Base-by-base conservation (phyloP, 371 early-diverging fungal species). In the Saksenaea vasiformis region DNA sequence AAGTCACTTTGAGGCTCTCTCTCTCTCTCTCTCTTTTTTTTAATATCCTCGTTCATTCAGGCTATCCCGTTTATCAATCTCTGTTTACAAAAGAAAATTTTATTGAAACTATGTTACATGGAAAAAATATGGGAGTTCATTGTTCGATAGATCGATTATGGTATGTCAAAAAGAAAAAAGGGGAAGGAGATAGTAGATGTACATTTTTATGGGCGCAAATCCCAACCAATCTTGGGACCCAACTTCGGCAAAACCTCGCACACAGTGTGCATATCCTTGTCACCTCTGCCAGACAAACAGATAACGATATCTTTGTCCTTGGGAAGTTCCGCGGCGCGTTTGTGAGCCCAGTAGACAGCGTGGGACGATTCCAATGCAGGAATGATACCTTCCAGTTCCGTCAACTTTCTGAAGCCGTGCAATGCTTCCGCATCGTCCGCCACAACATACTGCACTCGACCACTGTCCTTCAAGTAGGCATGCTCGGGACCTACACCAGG, bases 401-500 rank as follows among this genome's bases (percentile, higher is more conserved):
- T 87, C 60, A 98, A 77, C 26, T 76, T 67, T 39, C 93, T 89
- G 86, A 98, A 95, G 37, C 97, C 98, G 61, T 85, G 84, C 74
- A 98, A 72, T 28, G 95, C 91, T 68, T 97, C 87, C 15, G 85
- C 86, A 67, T 98, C 97, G 22, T 92, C 90, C 62, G 90, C 95
- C 13, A 90, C 88, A 24, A 85, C 71, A 70, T 97, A 96, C 65
- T 94, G 85, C 44, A 93, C 98, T 41, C 98, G 85, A 17, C 90
- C 90, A 47, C 84, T 81, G 69, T 93, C 92, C 79, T 95, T 93
- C 66, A 98, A 85, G 83, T 85, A 95, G 28, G 97, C 89, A 72
- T 96, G 97, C 73, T 98, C 98, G 22, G 98, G 98, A 26, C 98
- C 98, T 43, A 98, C 97, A 67, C 97, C 98, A 4, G 98, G 97